Evolutionary conservation across 352 stramenopile species (phyloP), one percentile per base, ranked within the genome.

Genomic region (Phytophthora citrophthora): DNA sequence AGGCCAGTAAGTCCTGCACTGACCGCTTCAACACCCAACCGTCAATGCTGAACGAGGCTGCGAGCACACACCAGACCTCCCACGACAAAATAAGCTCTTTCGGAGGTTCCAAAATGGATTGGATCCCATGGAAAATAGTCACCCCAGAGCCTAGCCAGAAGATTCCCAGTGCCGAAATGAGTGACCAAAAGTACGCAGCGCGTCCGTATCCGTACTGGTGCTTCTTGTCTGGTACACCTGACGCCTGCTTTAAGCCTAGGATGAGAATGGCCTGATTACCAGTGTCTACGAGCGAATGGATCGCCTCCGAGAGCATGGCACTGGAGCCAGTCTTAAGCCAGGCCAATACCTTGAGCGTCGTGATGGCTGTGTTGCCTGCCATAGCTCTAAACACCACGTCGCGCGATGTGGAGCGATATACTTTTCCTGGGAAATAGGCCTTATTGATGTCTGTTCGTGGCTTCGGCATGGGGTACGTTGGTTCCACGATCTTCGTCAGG

Each of bases 201-300:
- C 97, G 98, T 29, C 96, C 97, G 74, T 99, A 99, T 43, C 96
- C 97, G 72, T 99, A 99, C 57, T 98, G 97, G 75, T 99, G 96
- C 34, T 89, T 86, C 61, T 94, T 94, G 69, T 99, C 97, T 0
- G 97, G 95, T 26, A 89, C 84, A 39, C 88, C 88, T 3, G 84
- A 81, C 3, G 88, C 88, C 60, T 97, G 88, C 10, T 81, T 87
- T n/a, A 96, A 71, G 0, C 89, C 88, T 18, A 95, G 66, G 31
- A 95, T 87, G 12, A 97, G 77, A 12, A 99, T 81, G 6, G 85
- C 88, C 68, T 99, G 97, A 76, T 99, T 99, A 23, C 91, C 96
- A 46, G 93, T 98, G 79, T 99, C 97, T 0, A 99, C 96, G 18
- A 98, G 86, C 24, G 90, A 98, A 77, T 99, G 97, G 45, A 99